These are phyloP conservation scores for Lentithecium fluviatile DNA, from an alignment of 495 filamentous ascomycete genomes.

Conservation along the genomic window DNA sequence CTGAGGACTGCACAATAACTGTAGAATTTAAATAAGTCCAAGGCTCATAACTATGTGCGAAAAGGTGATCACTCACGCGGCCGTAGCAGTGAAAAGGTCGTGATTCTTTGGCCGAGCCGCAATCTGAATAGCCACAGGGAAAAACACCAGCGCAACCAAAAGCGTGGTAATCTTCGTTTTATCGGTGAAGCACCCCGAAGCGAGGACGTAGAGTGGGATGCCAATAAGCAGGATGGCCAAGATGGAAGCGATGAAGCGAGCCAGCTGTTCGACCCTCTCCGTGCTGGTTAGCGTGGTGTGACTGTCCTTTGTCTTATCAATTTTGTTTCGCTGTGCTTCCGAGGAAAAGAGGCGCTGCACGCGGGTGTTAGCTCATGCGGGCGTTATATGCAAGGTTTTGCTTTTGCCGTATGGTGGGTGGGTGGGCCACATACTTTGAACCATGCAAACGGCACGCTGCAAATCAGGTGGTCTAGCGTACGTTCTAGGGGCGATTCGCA, in stretches of 20 bases:
- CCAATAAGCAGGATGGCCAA: not conserved
- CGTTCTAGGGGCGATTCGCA: not conserved
- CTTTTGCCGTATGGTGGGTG: no score
- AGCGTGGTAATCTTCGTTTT: not conserved
- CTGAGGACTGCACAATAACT: constrained; percentile 7
- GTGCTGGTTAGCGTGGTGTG: constrained; percentile 2
- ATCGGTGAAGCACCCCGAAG: not conserved
- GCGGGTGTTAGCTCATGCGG: not conserved
- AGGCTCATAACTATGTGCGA: not conserved
- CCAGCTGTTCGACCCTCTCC: not conserved
- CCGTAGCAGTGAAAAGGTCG: constrained; percentile 1
- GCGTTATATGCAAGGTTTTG: no score
- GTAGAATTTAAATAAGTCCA: no score
- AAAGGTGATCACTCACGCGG: not conserved
- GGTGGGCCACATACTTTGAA: not conserved
- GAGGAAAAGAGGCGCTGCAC: not conserved
- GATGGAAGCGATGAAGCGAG: not conserved
- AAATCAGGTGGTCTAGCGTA: not conserved
- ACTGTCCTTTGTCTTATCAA: not conserved
- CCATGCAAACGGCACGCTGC: not conserved
- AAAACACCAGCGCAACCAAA: not conserved
- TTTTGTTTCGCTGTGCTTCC: not conserved
- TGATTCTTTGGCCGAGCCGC: constrained; percentile 1
- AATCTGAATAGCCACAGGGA: not conserved
- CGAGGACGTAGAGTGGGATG: not conserved